Percentiles rank a stretch among this genome's conserved stretches.
phyloP scores from a whole-genome alignment of 768 basidiomycete genomes.

The Xerocomus spinulosus region DNA sequence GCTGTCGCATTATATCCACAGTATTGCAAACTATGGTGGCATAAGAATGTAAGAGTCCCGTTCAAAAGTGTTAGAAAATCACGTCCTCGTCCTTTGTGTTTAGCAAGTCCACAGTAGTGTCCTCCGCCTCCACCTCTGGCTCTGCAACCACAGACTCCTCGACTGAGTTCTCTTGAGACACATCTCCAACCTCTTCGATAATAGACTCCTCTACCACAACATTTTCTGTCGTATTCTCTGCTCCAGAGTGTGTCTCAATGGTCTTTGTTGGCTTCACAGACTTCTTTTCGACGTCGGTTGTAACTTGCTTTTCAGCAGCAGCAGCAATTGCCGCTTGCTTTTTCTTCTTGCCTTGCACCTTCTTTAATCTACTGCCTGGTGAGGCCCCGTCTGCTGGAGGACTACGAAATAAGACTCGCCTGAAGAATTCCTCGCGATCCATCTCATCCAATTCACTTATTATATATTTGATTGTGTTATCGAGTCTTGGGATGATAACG shows the following conservation, averaged over 20 bases:
- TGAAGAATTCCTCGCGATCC: slow-evolving; percentile 94
- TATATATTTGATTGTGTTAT: slow-evolving; percentile 98
- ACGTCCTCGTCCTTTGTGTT: slow-evolving; percentile 89
- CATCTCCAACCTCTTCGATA: slow-evolving; percentile 12
- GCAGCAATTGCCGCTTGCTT: slow-evolving; percentile 54
- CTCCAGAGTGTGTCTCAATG: slow-evolving; percentile 1
- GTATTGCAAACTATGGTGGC: slow-evolving; percentile 9
- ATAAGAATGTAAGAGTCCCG: slow-evolving; percentile 4
- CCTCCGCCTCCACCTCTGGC: slow-evolving; percentile 26
- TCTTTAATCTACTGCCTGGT: slow-evolving; percentile 66
- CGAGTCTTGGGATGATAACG: slow-evolving; percentile 89
- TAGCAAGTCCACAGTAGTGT: slow-evolving; percentile 56
- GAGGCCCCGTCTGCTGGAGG: slow-evolving; percentile 1
- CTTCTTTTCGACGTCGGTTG: slow-evolving; percentile 5
- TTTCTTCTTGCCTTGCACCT: slow-evolving; percentile 97
- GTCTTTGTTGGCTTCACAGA: slow-evolving; percentile 1
- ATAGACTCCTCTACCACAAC: not conserved
- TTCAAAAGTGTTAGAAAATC: slow-evolving; percentile 61
- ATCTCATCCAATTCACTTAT: slow-evolving; percentile 97
- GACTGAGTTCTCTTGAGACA: slow-evolving; percentile 29
- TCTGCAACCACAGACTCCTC: slow-evolving; percentile 5
- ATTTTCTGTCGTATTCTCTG: slow-evolving; percentile 2
- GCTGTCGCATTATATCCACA: slow-evolving; percentile 3
- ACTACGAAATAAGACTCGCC: slow-evolving; percentile 40
- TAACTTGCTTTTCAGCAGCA: slow-evolving; percentile 23